phyloP scores from a whole-genome alignment of 176 grass and related monocot genomes.

The Aegilops bicornis region DNA sequence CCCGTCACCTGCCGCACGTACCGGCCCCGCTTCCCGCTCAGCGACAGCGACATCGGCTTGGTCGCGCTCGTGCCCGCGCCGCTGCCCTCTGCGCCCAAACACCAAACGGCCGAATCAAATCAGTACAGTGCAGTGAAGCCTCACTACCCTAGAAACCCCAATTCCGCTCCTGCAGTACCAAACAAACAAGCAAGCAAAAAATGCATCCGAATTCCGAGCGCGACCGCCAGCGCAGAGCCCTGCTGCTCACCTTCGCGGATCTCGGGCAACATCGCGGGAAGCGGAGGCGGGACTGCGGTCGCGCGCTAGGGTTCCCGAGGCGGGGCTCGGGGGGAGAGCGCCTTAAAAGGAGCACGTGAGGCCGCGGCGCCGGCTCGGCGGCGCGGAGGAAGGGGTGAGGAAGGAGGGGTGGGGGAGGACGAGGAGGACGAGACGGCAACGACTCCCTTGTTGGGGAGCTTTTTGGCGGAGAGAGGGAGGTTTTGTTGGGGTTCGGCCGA shows the following conservation, averaged over 20 bases:
- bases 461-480: neutral
- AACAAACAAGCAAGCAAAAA: too few species aligned
- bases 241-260: constrained; percentile 49
- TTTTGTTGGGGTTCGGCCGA: constrained; percentile 41
- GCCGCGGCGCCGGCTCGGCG: neutral
- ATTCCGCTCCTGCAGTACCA: neutral
- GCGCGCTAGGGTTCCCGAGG: constrained; percentile 16
- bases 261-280: constrained; percentile 52
- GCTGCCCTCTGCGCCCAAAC: constrained; percentile 24
- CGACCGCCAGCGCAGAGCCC: neutral
- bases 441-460: constrained; percentile 23
- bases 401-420: constrained; percentile 29
- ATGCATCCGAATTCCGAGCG: neutral
- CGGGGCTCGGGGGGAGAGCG: constrained; percentile 30
- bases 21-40: constrained; percentile 64
- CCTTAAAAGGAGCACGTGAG: constrained; percentile 28
- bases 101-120: neutral
- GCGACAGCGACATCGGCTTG: constrained; percentile 63
- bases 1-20: constrained; percentile 97
- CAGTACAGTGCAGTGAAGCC: neutral
- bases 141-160: neutral
- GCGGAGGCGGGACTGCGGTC: neutral
- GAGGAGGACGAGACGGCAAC: constrained; percentile 45
- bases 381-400: constrained; percentile 48
- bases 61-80: neutral